Evolutionary conservation across 805 yeast genomes (phyloP).

Genomic region (Sungouiella blattae): DNA sequence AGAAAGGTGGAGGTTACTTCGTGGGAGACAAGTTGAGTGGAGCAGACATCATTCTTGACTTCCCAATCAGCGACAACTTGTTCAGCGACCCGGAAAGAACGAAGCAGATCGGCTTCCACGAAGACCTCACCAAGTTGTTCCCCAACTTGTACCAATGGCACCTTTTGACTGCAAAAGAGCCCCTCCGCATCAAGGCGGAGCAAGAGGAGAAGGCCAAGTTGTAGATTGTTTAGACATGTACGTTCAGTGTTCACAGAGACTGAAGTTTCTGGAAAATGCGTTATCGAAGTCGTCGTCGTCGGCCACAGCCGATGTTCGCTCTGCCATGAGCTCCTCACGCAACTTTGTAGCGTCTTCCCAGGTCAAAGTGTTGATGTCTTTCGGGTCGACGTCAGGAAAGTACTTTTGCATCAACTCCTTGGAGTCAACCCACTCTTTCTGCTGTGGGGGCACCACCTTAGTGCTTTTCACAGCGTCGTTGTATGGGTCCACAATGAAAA

Average conservation of each 20-base stretch:
- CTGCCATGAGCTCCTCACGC: constrained; percentile 30
- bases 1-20: constrained; percentile 32
- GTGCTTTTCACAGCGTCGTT: constrained; percentile 26
- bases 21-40: constrained; percentile 36
- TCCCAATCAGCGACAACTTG: constrained; percentile 26
- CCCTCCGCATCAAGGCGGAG: constrained; percentile 6
- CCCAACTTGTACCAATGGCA: constrained; percentile 18
- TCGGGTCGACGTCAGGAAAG: constrained; percentile 2
- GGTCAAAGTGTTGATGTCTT: constrained; percentile 2
- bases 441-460: constrained; percentile 37
- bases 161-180: constrained; percentile 11
- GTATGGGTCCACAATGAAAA: constrained; percentile 37
- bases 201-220: constrained; percentile 8
- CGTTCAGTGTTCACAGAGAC: not conserved
- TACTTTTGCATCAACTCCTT: constrained; percentile 2
- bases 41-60: constrained; percentile 37
- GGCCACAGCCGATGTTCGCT: constrained; percentile 19
- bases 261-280: not conserved
- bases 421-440: constrained; percentile 29
- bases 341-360: constrained; percentile 23
- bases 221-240: constrained; percentile 1
- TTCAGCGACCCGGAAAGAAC: constrained; percentile 8
- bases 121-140: constrained; percentile 5
- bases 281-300: constrained; percentile 11
- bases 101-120: constrained; percentile 5